A percentile compares a stretch with the other conserved stretches of the same genome.
Evolutionary conservation across 768 basidiomycete species (phyloP).

Genomic region (Pleurotus djamor): DNA sequence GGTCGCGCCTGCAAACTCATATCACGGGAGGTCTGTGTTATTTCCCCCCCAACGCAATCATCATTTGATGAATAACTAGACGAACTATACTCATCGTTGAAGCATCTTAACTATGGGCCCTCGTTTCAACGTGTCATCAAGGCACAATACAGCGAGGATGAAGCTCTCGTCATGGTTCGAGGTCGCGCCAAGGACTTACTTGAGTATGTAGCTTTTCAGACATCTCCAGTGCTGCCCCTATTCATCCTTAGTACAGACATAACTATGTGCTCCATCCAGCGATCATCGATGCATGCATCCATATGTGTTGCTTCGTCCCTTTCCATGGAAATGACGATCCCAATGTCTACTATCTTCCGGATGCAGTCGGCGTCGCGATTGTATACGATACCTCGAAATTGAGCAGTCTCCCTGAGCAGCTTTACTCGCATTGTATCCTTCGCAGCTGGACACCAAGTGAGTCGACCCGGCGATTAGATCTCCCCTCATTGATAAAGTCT

Average conservation of each 20-base stretch:
- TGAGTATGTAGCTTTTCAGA: not conserved
- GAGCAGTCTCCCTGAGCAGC: not conserved
- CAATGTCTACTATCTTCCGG: not conserved
- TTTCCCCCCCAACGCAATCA: no score
- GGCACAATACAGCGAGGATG: no score
- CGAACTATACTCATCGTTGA: no score
- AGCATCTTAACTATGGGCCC: no score
- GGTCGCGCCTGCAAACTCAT: no score
- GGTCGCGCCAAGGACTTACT: not conserved
- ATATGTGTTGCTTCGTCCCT: conserved; percentile 10
- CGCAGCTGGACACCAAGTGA: not conserved
- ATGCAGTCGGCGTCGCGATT: not conserved
- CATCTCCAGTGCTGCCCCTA: no score
- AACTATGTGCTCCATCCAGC: conserved; percentile 31
- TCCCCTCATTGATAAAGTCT: not conserved
- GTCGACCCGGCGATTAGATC: not conserved
- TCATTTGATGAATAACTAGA: no score
- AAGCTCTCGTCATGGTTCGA: not conserved
- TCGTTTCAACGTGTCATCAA: no score
- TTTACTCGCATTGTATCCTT: not conserved
- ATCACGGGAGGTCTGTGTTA: no score
- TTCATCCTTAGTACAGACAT: not conserved
- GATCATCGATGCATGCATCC: conserved; percentile 32
- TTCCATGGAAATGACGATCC: not conserved
- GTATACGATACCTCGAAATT: not conserved